Percentiles rank a stretch among this genome's conserved stretches.
phyloP scores from a whole-genome alignment of 345 rosid species.

The Sonneratia alba region DNA sequence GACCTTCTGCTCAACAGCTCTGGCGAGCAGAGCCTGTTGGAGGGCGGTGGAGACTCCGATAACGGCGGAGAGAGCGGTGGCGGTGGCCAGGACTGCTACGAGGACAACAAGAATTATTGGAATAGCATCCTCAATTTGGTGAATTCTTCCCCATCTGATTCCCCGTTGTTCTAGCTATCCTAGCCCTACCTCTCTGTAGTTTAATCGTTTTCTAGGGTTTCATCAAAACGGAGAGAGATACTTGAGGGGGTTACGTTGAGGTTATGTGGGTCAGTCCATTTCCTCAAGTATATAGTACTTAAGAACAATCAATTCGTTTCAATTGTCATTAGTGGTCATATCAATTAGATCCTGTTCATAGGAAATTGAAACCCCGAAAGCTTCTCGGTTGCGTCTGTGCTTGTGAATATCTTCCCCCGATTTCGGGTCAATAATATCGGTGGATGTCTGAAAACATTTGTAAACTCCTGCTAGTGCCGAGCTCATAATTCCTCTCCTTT shows the following conservation, averaged over 20 bases:
- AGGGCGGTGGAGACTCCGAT: conserved; percentile 23
- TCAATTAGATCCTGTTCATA: not conserved
- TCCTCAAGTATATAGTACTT: conserved; percentile 1
- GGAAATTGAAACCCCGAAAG: not conserved
- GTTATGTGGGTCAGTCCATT: not conserved
- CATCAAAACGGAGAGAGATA: too few species aligned
- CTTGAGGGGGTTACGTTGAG: too few species aligned
- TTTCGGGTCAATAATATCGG: not conserved
- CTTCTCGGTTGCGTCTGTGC: not conserved
- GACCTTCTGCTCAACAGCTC: conserved; percentile 56
- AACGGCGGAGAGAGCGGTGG: conserved; percentile 17
- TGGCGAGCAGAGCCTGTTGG: conserved; percentile 31
- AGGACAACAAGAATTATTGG: conserved; percentile 95
- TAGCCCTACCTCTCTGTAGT: not conserved
- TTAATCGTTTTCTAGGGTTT: not conserved
- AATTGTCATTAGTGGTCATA: not conserved
- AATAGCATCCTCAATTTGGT: conserved; percentile 88
- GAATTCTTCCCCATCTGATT: conserved; percentile 71
- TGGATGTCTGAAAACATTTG: not conserved
- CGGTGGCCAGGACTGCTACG: conserved; percentile 42
- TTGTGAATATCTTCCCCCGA: not conserved
- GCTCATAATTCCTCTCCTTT: too few species aligned
- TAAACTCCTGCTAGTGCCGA: too few species aligned
- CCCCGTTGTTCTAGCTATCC: conserved; percentile 43
- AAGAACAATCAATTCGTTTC: not conserved